Base-by-base conservation (phyloP, 371 early-diverging fungal species). In the Mucor racemosus region DNA sequence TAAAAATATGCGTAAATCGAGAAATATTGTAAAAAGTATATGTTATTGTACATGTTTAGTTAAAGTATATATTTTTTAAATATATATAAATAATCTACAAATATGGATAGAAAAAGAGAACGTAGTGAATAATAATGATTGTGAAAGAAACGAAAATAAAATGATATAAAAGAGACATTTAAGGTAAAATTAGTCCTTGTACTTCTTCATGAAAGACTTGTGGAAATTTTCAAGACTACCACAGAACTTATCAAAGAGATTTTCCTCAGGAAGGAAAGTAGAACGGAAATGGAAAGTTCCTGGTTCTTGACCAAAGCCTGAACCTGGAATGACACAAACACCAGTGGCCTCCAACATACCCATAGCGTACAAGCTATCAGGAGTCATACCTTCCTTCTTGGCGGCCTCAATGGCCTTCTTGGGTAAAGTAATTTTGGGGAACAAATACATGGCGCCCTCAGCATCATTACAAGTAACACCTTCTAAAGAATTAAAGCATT, bases 381-480 rank as follows among this genome's bases (percentile, higher is more conserved):
- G 92, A 53, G 78, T 62, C 82, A 90, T 86, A 26, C 86, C 85
- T 9, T 73, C 81, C 14, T 68, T 74, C 59, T 86, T 64, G 11
- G 97, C 97, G 56, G 88, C 94, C 44, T 87, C 88, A 33, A 96
- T 77, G 33, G 94, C 93, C 64, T 86, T 90, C 46, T 69, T 58
- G 13, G 98, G 92, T 6, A 98, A 72, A 13, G 76, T 69, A 41
- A 99, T 85, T 50, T 75, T 82, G 7, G 98, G 98, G 89, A 97
- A 97, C 53, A 97, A 84, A 78, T 99, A 99, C 97, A 99, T 94
- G 57, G 99, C 93, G 19, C 99, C 99, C 69, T 90, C 77, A 17
- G 97, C 97, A 59, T 80, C 77, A 70, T 96, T 92, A 82, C 98
- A 97, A 21, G 88, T 87, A 39, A 94, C 91, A 19, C 91, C 93